Percentiles rank a stretch among this genome's conserved stretches.
Evolutionary conservation across 345 rosid genomes (phyloP).

Genomic region (Ceriops decandra): DNA sequence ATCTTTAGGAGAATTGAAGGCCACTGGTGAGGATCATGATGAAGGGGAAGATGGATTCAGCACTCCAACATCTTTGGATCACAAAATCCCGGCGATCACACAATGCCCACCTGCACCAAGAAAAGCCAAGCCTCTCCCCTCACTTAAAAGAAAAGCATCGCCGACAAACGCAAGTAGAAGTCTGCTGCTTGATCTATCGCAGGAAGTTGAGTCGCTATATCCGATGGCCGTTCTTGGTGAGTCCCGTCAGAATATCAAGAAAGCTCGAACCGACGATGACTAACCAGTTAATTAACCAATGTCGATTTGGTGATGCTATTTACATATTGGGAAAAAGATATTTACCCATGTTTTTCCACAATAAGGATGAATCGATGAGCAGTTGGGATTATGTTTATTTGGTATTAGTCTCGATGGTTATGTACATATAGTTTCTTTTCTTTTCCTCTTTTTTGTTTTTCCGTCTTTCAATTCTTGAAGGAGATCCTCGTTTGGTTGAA

Average conservation of each 20-base stretch:
- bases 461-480: neutral
- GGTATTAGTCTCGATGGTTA: neutral
- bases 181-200: slow-evolving; percentile 37
- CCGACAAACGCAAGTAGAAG: neutral
- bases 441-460: neutral
- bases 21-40: neutral
- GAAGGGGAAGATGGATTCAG: slow-evolving; percentile 24
- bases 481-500: neutral
- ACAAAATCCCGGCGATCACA: slow-evolving; percentile 16
- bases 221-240: slow-evolving; percentile 13
- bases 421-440: too few species aligned
- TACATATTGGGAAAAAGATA: too few species aligned
- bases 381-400: slow-evolving; percentile 1
- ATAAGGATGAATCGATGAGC: neutral
- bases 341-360: too few species aligned
- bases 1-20: slow-evolving; percentile 9
- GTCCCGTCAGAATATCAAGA: slow-evolving; percentile 45
- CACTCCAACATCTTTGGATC: slow-evolving; percentile 25
- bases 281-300: neutral
- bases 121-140: slow-evolving; percentile 8
- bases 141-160: slow-evolving; percentile 34
- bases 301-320: slow-evolving; percentile 1
- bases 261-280: slow-evolving; percentile 41
- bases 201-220: slow-evolving; percentile 48
- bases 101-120: slow-evolving; percentile 29